Evolutionary conservation across 192 early-diverging fungal genomes (phyloP), one percentile per base, ranked within the genome.

Genomic region (Dimargaris cristalligena): DNA sequence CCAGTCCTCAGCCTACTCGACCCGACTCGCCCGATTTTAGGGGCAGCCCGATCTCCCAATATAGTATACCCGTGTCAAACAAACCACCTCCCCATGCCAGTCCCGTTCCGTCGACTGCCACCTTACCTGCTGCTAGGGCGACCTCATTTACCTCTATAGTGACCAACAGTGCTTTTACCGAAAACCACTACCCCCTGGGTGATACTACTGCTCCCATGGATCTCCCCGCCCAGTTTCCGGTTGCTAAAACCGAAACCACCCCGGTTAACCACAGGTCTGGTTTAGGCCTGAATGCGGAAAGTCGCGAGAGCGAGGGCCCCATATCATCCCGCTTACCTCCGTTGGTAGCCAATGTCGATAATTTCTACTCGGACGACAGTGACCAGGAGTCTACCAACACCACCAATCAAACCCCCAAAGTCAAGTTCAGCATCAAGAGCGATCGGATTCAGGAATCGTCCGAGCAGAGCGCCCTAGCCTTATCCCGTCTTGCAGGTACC

Each of bases 311-410:
- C n/a, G n/a, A n/a, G n/a, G n/a, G n/a, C n/a, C n/a, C n/a, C n/a
- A n/a, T n/a, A n/a, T n/a, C n/a, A n/a, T n/a, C n/a, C 32, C 52
- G 52, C 28, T 30, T 8, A 10, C 52, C 52, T 10, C 52, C 52
- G 14, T n/a, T 54, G 9, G 31, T 54, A 9, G 25, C 10, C 22
- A 31, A 54, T n/a, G 31, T 3, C 18, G 52, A 31, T 13, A 54
- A 54, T 14, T 54, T 54, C 25, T 54, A 54, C 29, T 54, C 52
- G 29, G 52, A 54, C n/a, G 52, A 54, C 28, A 25, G 25, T n/a
- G 32, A 34, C 52, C 8, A 54, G 8, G 52, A 25, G 26, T 10
- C 28, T 9, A 4, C 28, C 3, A 30, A 13, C 4, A 6, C 52
- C 38, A 41, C 6, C 16, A n/a, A n/a, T n/a, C n/a, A n/a, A 18